Conservation (phyloP, 441 rosid species). For the Populus tomentosa region DNA sequence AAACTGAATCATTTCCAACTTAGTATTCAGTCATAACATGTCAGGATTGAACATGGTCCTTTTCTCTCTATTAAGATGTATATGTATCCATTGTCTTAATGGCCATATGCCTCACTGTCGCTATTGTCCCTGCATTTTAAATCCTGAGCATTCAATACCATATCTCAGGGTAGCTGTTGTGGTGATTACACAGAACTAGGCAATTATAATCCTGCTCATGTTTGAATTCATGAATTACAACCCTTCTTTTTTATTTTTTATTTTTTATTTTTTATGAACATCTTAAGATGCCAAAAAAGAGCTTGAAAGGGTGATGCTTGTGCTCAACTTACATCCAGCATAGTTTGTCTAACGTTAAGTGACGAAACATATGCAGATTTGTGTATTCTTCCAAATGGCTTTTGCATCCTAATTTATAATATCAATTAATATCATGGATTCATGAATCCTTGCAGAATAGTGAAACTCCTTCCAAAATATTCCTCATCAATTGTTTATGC, state of each 20-base stretch:
- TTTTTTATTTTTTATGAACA: neutral
- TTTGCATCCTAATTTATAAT: neutral
- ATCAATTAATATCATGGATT: neutral
- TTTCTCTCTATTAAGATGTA: neutral
- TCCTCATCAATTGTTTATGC: constrained; percentile 89
- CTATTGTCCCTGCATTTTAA: neutral
- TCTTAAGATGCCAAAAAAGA: neutral
- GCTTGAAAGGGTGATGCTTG: neutral
- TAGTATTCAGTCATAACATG: neutral
- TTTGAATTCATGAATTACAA: neutral
- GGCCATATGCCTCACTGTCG: neutral
- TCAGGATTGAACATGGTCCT: neutral
- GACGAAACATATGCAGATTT: neutral
- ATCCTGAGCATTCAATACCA: neutral
- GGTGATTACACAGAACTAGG: neutral
- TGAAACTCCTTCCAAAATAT: constrained; percentile 79
- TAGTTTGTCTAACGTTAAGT: neutral
- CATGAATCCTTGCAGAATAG: constrained; percentile 51
- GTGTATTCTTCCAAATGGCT: neutral
- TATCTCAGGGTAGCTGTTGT: neutral
- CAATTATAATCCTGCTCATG: neutral
- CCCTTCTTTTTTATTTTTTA: neutral
- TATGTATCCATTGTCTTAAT: neutral
- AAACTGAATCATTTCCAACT: neutral
- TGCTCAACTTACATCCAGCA: neutral